Percentiles rank a stretch among this genome's conserved stretches.
phyloP scores from a whole-genome alignment of 495 filamentous ascomycete species.

The Corynascus novoguineensis region DNA sequence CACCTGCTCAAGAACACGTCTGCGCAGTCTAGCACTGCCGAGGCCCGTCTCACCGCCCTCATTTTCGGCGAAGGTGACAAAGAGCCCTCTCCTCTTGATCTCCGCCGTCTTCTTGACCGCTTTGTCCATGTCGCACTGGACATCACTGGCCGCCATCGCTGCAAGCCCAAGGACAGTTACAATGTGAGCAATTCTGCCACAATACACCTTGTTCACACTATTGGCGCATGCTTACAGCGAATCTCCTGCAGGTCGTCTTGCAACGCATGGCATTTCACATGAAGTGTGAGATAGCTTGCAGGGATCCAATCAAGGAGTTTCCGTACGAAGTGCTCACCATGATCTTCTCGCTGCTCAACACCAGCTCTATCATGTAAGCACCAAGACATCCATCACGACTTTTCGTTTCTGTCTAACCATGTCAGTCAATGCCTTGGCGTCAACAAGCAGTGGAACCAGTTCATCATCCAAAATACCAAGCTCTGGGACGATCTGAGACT shows the following conservation, averaged over 20 bases:
- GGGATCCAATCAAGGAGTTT: constrained; percentile 23
- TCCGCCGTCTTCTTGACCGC: constrained; percentile 8
- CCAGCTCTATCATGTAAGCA: constrained; percentile 17
- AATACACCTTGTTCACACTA: neutral
- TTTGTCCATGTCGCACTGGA: constrained; percentile 20
- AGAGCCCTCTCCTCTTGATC: neutral
- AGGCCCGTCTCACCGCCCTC: neutral
- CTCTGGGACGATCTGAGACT: constrained; percentile 22
- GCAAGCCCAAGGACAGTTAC: constrained; percentile 9
- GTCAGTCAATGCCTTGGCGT: constrained; percentile 20
- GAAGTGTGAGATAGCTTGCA: constrained; percentile 9
- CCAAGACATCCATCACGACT: neutral
- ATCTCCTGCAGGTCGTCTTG: constrained; percentile 16
- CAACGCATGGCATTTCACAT: constrained; percentile 21
- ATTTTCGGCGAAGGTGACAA: constrained; percentile 10
- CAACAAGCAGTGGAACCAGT: constrained; percentile 20
- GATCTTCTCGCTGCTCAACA: constrained; percentile 21
- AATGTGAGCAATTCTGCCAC: constrained; percentile 9
- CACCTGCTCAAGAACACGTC: constrained; percentile 9
- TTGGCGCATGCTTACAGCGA: neutral
- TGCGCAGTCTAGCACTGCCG: neutral
- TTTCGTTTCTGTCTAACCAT: neutral
- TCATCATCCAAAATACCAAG: constrained; percentile 10
- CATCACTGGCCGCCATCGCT: constrained; percentile 10
- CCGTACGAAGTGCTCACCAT: constrained; percentile 22